A percentile compares a stretch with the other conserved stretches of the same genome.
Evolutionary conservation across 2,329 filamentous ascomycete species (phyloP).

Genomic region (Exophiala sideris): DNA sequence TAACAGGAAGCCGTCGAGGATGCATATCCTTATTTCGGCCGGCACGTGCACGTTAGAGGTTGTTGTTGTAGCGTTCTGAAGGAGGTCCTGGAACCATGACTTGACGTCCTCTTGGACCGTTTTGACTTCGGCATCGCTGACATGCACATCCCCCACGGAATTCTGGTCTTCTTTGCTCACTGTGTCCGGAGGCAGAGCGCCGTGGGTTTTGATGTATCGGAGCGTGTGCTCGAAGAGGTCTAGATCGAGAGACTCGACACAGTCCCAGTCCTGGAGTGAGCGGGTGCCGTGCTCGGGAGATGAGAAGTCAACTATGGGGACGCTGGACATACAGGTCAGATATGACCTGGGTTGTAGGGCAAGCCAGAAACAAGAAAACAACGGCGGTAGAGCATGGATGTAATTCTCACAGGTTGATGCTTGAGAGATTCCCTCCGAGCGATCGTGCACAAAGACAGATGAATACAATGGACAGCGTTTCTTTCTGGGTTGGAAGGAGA

Average conservation of each 20-base stretch:
- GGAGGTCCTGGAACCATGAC: conserved; percentile 25
- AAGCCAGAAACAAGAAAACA: background rate
- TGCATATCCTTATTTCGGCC: conserved; percentile 52
- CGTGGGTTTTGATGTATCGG: conserved; percentile 65
- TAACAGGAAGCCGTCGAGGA: conserved; percentile 87
- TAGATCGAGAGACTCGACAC: conserved; percentile 72
- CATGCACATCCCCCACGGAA: conserved; percentile 44
- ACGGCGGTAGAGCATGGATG: background rate
- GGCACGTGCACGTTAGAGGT: background rate
- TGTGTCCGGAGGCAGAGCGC: conserved; percentile 47
- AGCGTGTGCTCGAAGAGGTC: conserved; percentile 65
- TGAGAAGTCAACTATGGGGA: conserved; percentile 47
- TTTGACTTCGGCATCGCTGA: conserved; percentile 30
- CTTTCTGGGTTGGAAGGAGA: background rate
- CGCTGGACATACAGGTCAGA: conserved; percentile 29
- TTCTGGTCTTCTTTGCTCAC: conserved; percentile 60
- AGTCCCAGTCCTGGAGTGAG: conserved; percentile 86
- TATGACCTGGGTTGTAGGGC: background rate
- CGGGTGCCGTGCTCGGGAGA: conserved; percentile 36
- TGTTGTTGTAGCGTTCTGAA: conserved; percentile 20
- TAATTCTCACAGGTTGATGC: too few species aligned
- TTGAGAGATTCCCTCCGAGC: too few species aligned
- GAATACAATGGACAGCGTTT: background rate
- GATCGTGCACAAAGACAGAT: background rate
- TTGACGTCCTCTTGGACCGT: conserved; percentile 24